phyloP scores from a whole-genome alignment of 2,329 filamentous ascomycete genomes.

The Bipolaris gigantea region DNA sequence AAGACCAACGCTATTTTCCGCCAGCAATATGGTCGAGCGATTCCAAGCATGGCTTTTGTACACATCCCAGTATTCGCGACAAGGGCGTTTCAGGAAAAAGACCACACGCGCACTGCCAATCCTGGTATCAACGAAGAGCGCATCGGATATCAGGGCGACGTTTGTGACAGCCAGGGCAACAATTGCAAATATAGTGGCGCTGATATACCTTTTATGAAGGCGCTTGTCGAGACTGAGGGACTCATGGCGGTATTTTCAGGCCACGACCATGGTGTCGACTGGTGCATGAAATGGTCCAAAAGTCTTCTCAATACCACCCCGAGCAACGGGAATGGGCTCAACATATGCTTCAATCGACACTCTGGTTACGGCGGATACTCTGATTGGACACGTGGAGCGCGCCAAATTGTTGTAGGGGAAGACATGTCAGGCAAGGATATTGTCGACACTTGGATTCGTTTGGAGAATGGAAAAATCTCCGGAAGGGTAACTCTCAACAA shows the following conservation, averaged over 20 bases:
- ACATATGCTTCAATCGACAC: constrained; percentile 65
- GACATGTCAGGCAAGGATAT: constrained; percentile 45
- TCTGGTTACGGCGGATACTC: constrained; percentile 73
- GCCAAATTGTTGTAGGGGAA: constrained; percentile 57
- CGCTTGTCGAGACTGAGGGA: constrained; percentile 58
- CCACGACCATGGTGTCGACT: constrained; percentile 60
- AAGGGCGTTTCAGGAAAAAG: constrained; percentile 48
- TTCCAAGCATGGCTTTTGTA: constrained; percentile 59
- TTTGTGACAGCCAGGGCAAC: constrained; percentile 16
- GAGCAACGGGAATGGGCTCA: constrained; percentile 48
- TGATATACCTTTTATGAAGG: constrained; percentile 65
- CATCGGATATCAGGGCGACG: constrained; percentile 28
- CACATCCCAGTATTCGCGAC: constrained; percentile 52
- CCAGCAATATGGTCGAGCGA: constrained; percentile 33
- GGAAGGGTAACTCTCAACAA: constrained; percentile 60
- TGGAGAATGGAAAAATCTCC: constrained; percentile 59
- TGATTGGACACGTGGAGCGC: constrained; percentile 61
- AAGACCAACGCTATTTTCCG: constrained; percentile 19
- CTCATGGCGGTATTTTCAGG: constrained; percentile 58
- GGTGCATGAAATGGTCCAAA: constrained; percentile 48
- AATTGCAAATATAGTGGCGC: constrained; percentile 48
- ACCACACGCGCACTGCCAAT: constrained; percentile 48
- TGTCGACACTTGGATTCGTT: constrained; percentile 62
- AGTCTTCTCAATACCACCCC: constrained; percentile 34
- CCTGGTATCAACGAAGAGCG: constrained; percentile 46